A percentile compares a stretch with the other conserved stretches of the same genome.
Conservation (phyloP, 108 stramenopile species). For the Pseudonitzschia multiseries region DNA sequence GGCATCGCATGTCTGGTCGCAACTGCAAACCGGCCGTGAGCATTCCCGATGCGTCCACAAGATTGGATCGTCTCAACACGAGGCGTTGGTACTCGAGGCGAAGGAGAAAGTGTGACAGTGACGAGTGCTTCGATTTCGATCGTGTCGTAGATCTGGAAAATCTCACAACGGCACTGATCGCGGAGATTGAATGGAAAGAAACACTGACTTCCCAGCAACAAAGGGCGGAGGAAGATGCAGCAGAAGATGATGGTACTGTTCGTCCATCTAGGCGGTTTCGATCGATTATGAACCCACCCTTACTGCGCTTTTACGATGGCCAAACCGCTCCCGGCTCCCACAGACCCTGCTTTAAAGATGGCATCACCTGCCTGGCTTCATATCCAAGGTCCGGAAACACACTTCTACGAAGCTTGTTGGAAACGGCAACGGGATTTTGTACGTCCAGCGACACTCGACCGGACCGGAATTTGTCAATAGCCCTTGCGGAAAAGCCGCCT, state of each 20-base stretch:
- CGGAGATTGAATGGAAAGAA: slow-evolving; percentile 15
- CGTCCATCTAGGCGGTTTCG: not conserved
- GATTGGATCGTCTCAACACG: slow-evolving; percentile 76
- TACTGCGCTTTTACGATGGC: slow-evolving; percentile 33
- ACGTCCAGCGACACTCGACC: slow-evolving; percentile 94
- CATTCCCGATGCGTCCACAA: slow-evolving; percentile 62
- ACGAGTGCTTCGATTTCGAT: no score
- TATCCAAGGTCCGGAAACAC: slow-evolving; percentile 94
- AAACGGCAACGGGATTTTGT: slow-evolving; percentile 71
- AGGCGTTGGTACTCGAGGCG: slow-evolving; percentile 46
- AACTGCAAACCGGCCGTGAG: slow-evolving; percentile 38
- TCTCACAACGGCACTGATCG: not conserved
- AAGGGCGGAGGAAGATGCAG: not conserved
- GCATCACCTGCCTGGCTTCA: slow-evolving; percentile 63
- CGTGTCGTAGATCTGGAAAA: not conserved
- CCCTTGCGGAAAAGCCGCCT: slow-evolving; percentile 51
- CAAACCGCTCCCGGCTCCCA: slow-evolving; percentile 9
- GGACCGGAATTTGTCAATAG: slow-evolving; percentile 77
- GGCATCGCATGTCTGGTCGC: slow-evolving; percentile 10
- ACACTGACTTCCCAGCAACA: slow-evolving; percentile 19
- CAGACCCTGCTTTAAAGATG: slow-evolving; percentile 21
- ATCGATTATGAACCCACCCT: slow-evolving; percentile 34
- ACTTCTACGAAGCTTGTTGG: slow-evolving; percentile 73
- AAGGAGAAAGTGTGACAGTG: not conserved
- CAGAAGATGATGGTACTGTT: slow-evolving; percentile 15